These are phyloP conservation scores for Giardia muris DNA, from an alignment of 208 protist genomes.

Conservation along the genomic window DNA sequence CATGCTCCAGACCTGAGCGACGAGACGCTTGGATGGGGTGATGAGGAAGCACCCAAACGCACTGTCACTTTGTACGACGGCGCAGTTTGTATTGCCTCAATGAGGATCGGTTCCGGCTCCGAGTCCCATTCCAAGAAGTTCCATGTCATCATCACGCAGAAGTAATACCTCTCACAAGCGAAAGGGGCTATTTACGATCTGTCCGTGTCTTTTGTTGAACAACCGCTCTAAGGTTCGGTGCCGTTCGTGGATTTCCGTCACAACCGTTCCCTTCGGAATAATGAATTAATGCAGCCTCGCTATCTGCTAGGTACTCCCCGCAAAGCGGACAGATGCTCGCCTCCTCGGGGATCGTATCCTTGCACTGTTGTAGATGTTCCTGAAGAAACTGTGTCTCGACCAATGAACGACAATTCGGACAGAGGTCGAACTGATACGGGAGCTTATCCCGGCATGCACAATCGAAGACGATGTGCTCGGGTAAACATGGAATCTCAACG, in stretches of 20 bases:
- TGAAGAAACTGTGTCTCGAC: neutral
- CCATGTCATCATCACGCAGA: too few relatives aligned
- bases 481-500: slow-evolving; percentile 16
- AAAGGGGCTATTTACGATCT: too few relatives aligned
- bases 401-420: neutral
- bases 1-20: too few relatives aligned
- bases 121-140: too few relatives aligned
- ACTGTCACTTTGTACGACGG: too few relatives aligned
- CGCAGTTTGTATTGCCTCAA: too few relatives aligned
- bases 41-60: too few relatives aligned
- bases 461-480: neutral
- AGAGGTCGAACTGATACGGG: neutral
- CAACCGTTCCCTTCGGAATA: slow-evolving; percentile 4
- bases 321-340: slow-evolving; percentile 9
- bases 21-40: too few relatives aligned
- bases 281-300: neutral
- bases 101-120: too few relatives aligned
- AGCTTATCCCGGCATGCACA: neutral
- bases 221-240: neutral
- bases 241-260: neutral
- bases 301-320: neutral
- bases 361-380: neutral
- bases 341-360: neutral
- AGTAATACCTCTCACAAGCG: too few relatives aligned
- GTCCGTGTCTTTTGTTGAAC: neutral